A percentile compares a stretch with the other conserved stretches of the same genome.
These are phyloP conservation scores for Bonia amplexicaulis DNA, from an alignment of 176 grass and related monocot species.

Conservation along the genomic window DNA sequence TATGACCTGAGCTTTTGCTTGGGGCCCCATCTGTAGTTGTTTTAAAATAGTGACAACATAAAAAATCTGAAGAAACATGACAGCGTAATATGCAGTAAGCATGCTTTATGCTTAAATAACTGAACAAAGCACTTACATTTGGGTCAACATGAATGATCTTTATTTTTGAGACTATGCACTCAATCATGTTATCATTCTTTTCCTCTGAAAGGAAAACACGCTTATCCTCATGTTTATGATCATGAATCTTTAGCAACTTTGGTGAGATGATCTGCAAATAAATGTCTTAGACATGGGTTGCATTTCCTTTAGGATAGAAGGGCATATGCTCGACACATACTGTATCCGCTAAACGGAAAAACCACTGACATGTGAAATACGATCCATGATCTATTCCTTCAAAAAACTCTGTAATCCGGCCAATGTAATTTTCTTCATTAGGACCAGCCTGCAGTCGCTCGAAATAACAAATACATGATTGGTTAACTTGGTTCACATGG, in stretches of 20 bases:
- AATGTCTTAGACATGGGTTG: background rate
- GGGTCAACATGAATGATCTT: slow-evolving; percentile 56
- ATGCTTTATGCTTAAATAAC: background rate
- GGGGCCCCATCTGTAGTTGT: slow-evolving; percentile 25
- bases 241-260: slow-evolving; percentile 25
- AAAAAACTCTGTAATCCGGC: slow-evolving; percentile 70
- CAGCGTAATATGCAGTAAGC: background rate
- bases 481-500: background rate
- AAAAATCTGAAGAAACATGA: background rate
- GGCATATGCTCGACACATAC: slow-evolving; percentile 10
- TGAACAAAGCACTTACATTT: slow-evolving; percentile 58
- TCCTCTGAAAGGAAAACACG: slow-evolving; percentile 86
- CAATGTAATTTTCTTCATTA: slow-evolving; percentile 47
- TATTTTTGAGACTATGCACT: slow-evolving; percentile 62
- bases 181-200: slow-evolving; percentile 76
- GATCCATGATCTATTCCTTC: slow-evolving; percentile 21
- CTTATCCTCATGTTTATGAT: slow-evolving; percentile 38
- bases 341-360: slow-evolving; percentile 53
- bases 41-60: background rate
- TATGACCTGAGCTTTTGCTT: slow-evolving; percentile 31
- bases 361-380: slow-evolving; percentile 69
- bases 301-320: background rate
- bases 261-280: slow-evolving; percentile 15
- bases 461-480: background rate
- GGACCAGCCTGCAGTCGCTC: slow-evolving; percentile 46